Conservation (phyloP, 2,329 filamentous ascomycete species). For the Myriosclerotinia curreyana region DNA sequence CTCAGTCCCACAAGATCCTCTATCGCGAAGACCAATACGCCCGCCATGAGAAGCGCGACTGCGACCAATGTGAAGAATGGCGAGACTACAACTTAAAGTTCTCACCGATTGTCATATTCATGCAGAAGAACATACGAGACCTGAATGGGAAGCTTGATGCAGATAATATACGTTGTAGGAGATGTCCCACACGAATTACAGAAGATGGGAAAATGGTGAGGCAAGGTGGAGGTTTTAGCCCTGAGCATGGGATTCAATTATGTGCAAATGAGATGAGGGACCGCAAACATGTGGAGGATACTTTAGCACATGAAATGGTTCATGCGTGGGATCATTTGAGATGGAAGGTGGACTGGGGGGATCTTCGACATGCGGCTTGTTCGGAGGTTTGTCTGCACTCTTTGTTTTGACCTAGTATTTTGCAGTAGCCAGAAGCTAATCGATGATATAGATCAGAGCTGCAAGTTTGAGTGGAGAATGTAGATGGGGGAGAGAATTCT, state of each 20-base stretch:
- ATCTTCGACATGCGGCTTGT: conserved; percentile 87
- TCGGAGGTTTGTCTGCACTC: conserved; percentile 64
- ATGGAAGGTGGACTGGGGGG: conserved; percentile 82
- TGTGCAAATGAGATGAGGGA: conserved; percentile 89
- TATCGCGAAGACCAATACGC: conserved; percentile 68
- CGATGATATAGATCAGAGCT: conserved; percentile 69
- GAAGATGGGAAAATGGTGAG: conserved; percentile 53
- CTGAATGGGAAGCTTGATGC: conserved; percentile 73
- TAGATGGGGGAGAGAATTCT: conserved; percentile 81
- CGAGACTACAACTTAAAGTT: conserved; percentile 81
- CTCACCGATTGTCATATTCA: conserved; percentile 82
- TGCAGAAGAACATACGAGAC: conserved; percentile 74
- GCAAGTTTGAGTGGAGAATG: conserved; percentile 93
- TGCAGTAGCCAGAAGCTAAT: conserved; percentile 26
- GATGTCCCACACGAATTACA: conserved; percentile 63
- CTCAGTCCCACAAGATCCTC: conserved; percentile 18
- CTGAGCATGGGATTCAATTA: conserved; percentile 81
- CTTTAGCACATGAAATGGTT: conserved; percentile 94
- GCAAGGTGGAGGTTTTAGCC: conserved; percentile 77
- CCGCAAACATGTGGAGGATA: conserved; percentile 83
- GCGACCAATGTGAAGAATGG: conserved; percentile 74
- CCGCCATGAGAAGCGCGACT: conserved; percentile 73
- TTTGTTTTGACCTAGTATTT: background rate
- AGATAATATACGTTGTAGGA: conserved; percentile 75
- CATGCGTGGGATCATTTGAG: conserved; percentile 92